Evolutionary conservation across 2,329 filamentous ascomycete genomes (phyloP).

Genomic region (Monascus ruber): DNA sequence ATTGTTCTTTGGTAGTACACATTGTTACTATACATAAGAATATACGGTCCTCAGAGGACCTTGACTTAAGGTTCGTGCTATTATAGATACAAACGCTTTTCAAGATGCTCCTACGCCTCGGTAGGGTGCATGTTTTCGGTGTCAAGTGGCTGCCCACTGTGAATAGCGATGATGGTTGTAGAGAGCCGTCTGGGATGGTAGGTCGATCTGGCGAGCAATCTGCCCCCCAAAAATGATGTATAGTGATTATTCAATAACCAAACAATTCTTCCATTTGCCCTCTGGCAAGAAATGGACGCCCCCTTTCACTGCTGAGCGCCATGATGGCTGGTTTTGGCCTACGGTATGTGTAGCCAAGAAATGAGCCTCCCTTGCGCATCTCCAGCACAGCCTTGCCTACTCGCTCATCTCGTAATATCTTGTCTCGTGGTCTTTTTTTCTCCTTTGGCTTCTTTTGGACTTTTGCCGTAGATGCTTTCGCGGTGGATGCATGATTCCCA

Average conservation of each 20-base stretch:
- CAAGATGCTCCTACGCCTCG: too few species aligned
- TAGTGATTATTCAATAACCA: slow-evolving; percentile 2
- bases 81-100: too few species aligned
- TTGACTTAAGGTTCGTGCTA: too few species aligned
- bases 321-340: slow-evolving; percentile 27
- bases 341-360: slow-evolving; percentile 81
- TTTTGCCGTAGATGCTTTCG: slow-evolving; percentile 29
- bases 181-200: too few species aligned
- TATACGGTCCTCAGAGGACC: too few species aligned
- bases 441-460: slow-evolving; percentile 47
- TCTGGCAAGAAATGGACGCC: slow-evolving; percentile 14
- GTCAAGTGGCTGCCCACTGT: too few species aligned
- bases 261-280: slow-evolving; percentile 16
- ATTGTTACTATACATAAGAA: too few species aligned
- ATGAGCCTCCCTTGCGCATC: slow-evolving; percentile 69
- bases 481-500: slow-evolving; percentile 11
- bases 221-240: too few species aligned
- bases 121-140: too few species aligned
- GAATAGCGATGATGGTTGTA: too few species aligned
- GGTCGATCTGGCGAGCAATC: too few species aligned
- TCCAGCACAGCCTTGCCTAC: slow-evolving; percentile 60
- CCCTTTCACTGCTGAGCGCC: slow-evolving; percentile 23
- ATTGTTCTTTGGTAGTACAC: too few species aligned
- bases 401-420: slow-evolving; percentile 61
- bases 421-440: slow-evolving; percentile 72